These are phyloP conservation scores for Diutina neorugosa DNA, from an alignment of 1,139 yeast genomes.

Conservation along the genomic window DNA sequence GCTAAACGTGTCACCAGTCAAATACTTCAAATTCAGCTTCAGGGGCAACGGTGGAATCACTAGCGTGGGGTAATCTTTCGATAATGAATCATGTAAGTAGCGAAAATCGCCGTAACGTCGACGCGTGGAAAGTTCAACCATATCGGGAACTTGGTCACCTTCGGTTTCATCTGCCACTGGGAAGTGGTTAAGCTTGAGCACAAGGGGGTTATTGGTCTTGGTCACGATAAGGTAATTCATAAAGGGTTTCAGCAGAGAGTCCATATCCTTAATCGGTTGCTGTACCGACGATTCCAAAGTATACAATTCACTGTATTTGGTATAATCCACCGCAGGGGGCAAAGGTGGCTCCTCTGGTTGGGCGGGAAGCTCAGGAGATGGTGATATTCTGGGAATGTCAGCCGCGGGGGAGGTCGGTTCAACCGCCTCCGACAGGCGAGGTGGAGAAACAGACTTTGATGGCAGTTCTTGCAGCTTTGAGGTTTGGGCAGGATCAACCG, in stretches of 20 bases:
- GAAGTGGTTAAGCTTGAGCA: slow-evolving; percentile 18
- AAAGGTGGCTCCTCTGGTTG: background rate
- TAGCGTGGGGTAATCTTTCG: slow-evolving; percentile 71
- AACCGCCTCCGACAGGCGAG: background rate
- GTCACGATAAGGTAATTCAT: slow-evolving; percentile 74
- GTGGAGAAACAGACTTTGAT: background rate
- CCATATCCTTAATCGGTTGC: slow-evolving; percentile 65
- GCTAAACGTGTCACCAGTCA: slow-evolving; percentile 88
- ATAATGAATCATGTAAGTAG: slow-evolving; percentile 60
- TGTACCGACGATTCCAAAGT: slow-evolving; percentile 37
- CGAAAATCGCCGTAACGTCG: slow-evolving; percentile 78
- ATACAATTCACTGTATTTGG: background rate
- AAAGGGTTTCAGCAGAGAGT: slow-evolving; percentile 69
- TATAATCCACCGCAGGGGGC: background rate
- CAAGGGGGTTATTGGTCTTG: slow-evolving; percentile 33
- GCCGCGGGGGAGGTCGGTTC: background rate
- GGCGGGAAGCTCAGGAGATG: background rate
- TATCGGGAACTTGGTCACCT: background rate
- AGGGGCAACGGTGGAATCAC: slow-evolving; percentile 93
- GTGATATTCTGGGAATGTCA: background rate
- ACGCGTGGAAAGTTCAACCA: slow-evolving; percentile 22
- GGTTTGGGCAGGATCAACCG: background rate
- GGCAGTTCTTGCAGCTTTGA: background rate
- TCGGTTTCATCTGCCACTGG: background rate
- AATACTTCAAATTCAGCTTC: slow-evolving; percentile 78